These are phyloP conservation scores for Antitrichia curtipendula DNA, from an alignment of 225 moss, liverwort and hornwort species.

Conservation along the genomic window DNA sequence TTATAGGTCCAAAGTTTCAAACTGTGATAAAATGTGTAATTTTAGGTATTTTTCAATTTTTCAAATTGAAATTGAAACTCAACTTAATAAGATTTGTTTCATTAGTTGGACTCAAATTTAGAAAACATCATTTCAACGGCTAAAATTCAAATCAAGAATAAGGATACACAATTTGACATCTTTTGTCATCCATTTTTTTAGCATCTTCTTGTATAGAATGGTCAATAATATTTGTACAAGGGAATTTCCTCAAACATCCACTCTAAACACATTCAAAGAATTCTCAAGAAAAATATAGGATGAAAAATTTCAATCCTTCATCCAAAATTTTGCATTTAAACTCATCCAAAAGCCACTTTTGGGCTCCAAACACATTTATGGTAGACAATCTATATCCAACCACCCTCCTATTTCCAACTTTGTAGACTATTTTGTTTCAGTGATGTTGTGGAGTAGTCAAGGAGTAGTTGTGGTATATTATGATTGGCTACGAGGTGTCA, in stretches of 20 bases:
- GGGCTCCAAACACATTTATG: no score
- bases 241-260: background rate
- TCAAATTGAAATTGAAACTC: background rate
- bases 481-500: no score
- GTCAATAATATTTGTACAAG: background rate
- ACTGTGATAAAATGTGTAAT: background rate
- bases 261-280: background rate
- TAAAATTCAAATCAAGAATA: background rate
- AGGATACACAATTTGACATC: background rate
- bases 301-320: background rate
- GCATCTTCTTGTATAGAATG: background rate
- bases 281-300: background rate
- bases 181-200: background rate
- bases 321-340: background rate
- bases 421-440: no score
- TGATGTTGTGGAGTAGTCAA: no score
- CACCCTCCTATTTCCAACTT: no score
- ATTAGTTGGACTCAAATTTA: background rate
- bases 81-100: background rate
- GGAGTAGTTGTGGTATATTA: no score
- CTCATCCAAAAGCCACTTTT: background rate
- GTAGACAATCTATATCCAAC: no score
- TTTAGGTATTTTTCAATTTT: background rate
- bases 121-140: background rate
- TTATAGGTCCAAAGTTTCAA: background rate